Evolutionary conservation across 1,139 yeast genomes (phyloP), one percentile per base, ranked within the genome.

Genomic region (Magnusiomyces suaveolens): DNA sequence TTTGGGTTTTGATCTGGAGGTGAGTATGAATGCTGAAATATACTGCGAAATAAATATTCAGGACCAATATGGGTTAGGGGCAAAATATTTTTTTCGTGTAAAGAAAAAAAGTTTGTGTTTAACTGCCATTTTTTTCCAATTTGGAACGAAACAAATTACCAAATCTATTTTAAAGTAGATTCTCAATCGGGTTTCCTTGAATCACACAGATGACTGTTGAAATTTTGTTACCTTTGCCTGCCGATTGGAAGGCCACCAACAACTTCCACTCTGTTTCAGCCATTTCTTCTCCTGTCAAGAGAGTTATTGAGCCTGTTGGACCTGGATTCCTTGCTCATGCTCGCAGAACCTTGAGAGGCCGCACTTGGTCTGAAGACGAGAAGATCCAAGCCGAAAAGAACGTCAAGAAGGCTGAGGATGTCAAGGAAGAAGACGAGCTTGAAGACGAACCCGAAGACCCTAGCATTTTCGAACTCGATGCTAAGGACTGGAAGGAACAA

Each of bases 281-380:
- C 41, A 80, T 79, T 69, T 68, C 88, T 51, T 78, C 83, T 33
- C 82, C 95, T 55, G 79, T 79, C 54, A 87, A 87, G 69, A 90
- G 96, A 71, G 84, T 92, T 59, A 78, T 90, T 62, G 98, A 92
- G 75, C 97, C 98, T 43, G 97, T 90, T 63, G 99, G 99, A 55
- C 94, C 94, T 62, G 86, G 81, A 69, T 92, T 88, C 75, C 78
- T 94, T 67, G 96, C 97, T 56, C 98, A 94, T 68, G 98, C 98
- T 58, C 84, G 96, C 64, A 86, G 98, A 78, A 82, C 95, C 59
- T 78, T 90, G 64, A 83, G 96, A 74, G 96, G 96, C 72, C 96
- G 95, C 75, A 88, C 97, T 57, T 92, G 97, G 96, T 88, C 97
- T 54, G 97, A 94, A 74, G 92, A 81, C 68, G 98, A 92, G 75